Evolutionary conservation across 768 basidiomycete species (phyloP), one percentile per base, ranked within the genome.

Genomic region (Kwoniella bestiolae): DNA sequence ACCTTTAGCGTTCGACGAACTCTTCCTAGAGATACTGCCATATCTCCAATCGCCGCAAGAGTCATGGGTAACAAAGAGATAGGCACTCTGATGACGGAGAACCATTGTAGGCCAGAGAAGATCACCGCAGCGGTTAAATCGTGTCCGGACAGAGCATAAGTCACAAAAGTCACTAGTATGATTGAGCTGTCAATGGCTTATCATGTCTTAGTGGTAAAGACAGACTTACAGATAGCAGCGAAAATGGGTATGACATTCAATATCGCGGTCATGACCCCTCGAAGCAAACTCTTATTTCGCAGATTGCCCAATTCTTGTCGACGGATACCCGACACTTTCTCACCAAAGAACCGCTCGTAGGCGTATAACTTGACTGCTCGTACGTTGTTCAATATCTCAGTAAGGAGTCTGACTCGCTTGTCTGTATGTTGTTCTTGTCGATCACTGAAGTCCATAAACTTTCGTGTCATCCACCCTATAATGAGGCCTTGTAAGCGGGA

Each of bases 351-450:
- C 28, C 60, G 60, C 71, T 87, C 87, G 85, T 86, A 89, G 0
- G 86, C 86, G 71, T 87, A 89, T 29, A 84, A 80, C 78, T 90
- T 90, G 71, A 90, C 83, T 4, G 88, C 82, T 3, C 89, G 84
- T 60, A 90, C 88, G 45, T 87, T 87, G 76, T 88, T 87, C 14
- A 91, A 79, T 2, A 90, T 84, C 79, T 90, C 90, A 0, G 85
- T 87, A 0, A 86, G 84, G 25, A 90, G 82, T 14, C 88, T 82
- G 11, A 90, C 86, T 12, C 90, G 85, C 53, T 83, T 83, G 69
- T 91, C 90, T 4, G 89, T 89, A 63, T 89, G 84, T 68, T 86
- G 84, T 56, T 90, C 66, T 60, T 81, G 78, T 4, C 61, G 73
- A 56, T 78, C 79, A 29, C 29, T 26, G 14, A n/a, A 46, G 11